Evolutionary conservation across 129 eudicot species (phyloP).

Genomic region (Artemisia annua): DNA sequence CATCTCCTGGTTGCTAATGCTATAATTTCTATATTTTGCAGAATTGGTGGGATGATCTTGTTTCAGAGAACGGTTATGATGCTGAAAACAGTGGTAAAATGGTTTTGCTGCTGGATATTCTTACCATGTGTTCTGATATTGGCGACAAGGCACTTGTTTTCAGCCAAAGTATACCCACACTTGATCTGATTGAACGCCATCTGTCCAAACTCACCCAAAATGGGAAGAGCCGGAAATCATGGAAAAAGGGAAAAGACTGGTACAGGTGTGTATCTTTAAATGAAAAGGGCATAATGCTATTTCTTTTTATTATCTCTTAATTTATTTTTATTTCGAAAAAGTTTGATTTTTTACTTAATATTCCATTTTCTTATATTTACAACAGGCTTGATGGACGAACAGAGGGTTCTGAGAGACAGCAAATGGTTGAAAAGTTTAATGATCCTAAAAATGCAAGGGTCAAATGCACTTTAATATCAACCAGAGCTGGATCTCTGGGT

Average conservation of each 20-base stretch:
- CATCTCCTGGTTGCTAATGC: neutral
- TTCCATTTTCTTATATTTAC: conserved; percentile 9
- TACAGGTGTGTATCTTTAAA: conserved; percentile 65
- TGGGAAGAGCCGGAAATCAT: conserved; percentile 65
- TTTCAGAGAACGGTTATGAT: conserved; percentile 52
- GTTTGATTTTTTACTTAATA: conserved; percentile 6
- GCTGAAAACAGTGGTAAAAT: conserved; percentile 89
- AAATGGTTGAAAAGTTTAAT: conserved; percentile 78
- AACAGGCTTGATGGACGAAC: conserved; percentile 94
- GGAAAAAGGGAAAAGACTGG: conserved; percentile 97
- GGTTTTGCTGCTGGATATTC: conserved; percentile 87
- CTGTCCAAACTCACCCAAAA: conserved; percentile 65
- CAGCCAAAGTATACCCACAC: conserved; percentile 89
- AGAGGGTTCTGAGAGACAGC: conserved; percentile 84
- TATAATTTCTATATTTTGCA: conserved; percentile 26
- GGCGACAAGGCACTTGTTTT: conserved; percentile 91
- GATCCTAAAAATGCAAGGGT: conserved; percentile 80
- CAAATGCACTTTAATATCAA: conserved; percentile 85
- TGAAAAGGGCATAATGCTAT: conserved; percentile 2
- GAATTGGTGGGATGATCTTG: conserved; percentile 99
- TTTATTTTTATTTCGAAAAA: neutral
- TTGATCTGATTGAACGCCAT: conserved; percentile 80
- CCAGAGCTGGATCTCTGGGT: conserved; percentile 94
- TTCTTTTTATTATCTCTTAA: neutral
- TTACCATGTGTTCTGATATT: conserved; percentile 57